Conservation (phyloP, 192 early-diverging fungal genomes). For the Entrophospora sp. region DNA sequence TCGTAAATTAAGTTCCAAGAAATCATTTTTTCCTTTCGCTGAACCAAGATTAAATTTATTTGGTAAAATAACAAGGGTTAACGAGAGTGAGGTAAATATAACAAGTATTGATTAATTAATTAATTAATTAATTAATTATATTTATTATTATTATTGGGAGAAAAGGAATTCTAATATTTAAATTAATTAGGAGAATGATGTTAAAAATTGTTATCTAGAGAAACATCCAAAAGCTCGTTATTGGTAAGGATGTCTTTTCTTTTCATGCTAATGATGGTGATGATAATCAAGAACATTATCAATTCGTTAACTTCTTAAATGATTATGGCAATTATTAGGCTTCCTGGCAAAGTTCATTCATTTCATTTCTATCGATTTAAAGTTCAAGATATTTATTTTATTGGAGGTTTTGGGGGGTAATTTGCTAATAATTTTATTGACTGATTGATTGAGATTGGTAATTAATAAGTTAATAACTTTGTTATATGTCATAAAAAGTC, state of each 20-base stretch:
- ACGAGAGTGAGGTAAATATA: conserved; percentile 1
- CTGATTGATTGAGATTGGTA: no score
- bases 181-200: conserved; percentile 6
- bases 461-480: no score
- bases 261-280: not conserved
- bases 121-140: no score
- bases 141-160: no score
- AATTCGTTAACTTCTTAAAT: not conserved
- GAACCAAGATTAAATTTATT: conserved; percentile 39
- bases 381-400: conserved; percentile 37
- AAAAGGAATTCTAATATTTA: not conserved
- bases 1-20: conserved; percentile 22
- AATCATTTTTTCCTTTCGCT: conserved; percentile 24
- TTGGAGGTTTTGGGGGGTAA: conserved; percentile 52
- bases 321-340: not conserved
- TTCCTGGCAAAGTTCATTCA: conserved; percentile 28
- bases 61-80: conserved; percentile 25
- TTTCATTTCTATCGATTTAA: conserved; percentile 40
- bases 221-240: conserved; percentile 35
- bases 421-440: no score
- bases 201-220: conserved; percentile 29
- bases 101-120: not conserved
- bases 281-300: no score
- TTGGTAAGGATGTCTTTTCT: conserved; percentile 17
- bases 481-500: no score